Conservation (phyloP, 192 early-diverging fungal species). For the Linnemannia schmuckeri region DNA sequence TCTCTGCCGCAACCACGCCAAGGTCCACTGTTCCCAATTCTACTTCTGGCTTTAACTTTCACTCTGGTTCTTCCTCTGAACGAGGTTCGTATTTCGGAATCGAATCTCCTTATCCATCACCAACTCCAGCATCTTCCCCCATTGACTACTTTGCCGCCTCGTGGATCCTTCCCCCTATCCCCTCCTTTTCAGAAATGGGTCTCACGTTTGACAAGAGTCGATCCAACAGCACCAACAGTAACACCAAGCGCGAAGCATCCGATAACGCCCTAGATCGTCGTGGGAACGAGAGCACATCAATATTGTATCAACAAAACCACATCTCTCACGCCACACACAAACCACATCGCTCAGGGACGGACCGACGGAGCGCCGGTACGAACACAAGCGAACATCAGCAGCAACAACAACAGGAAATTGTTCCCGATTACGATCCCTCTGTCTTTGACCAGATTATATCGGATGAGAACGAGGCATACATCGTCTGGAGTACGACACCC, state of each 20-base stretch:
- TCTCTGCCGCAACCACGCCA: conserved; percentile 6
- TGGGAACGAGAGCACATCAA: background rate
- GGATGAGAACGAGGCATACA: conserved; percentile 43
- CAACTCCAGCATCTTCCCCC: conserved; percentile 16
- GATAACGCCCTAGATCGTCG: background rate
- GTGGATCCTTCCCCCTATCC: conserved; percentile 42
- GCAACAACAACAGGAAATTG: background rate
- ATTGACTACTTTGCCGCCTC: conserved; percentile 25
- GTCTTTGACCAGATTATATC: conserved; percentile 43
- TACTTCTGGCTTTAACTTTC: background rate
- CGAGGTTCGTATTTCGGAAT: background rate
- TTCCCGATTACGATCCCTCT: conserved; percentile 20
- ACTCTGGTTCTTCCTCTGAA: background rate
- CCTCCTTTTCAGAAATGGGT: conserved; percentile 44
- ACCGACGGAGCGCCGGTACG: background rate
- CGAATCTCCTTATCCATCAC: conserved; percentile 10
- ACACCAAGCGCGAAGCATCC: background rate
- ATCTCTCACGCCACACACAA: background rate
- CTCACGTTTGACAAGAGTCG: conserved; percentile 34
- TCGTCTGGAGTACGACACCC: conserved; percentile 35
- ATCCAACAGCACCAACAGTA: conserved; percentile 6
- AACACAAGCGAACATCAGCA: background rate
- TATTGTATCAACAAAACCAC: background rate
- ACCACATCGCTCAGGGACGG: conserved; percentile 8
- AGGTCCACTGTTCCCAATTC: background rate